Evolutionary conservation across 441 rosid species (phyloP), one percentile per base, ranked within the genome.

Genomic region (Eruca vesicaria): DNA sequence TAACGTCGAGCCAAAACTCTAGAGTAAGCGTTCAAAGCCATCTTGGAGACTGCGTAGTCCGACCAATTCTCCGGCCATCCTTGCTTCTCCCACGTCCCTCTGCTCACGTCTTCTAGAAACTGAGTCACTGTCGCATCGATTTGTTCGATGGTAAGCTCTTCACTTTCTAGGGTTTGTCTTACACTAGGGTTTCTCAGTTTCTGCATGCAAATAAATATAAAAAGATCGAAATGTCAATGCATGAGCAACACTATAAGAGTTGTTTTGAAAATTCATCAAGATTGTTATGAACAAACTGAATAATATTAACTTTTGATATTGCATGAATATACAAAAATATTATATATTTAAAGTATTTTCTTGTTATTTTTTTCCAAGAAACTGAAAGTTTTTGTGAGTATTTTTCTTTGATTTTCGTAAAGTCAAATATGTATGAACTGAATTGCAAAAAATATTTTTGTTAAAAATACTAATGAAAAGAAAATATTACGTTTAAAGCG

Each of bases 21-120:
- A 23, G 97, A 71, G 69, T 90, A 88, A 7, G 97, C 88, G 61
- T 94, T 94, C 32, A 94, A 66, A 5, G 97, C 98, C 58, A 94
- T 78, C 80, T 94, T 94, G 2, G 98, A 94, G 16, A 92, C 90
- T 1, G 97, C 90, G 20, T 92, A 94, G 29, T 90, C 98, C 0
- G 97, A 84, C 97, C 98, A 92, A n/a, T 82, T 63, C 26, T 78
- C 84, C 0, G 97, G 97, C 98, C 98, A 94, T 0, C 98, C 97
- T 74, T 81, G 77, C 15, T 63, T 74, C 78, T 83, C 68, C 98
- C 97, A 94, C 4, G 79, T 87, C 48, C 93, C 97, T 0, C 69
- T 63, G 78, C 78, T 82, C 68, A 89, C 97, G 21, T 74, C 73
- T 6, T 74, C 72, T 0, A 90, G 84, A 73, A 94, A 91, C 36